phyloP scores from a whole-genome alignment of 2,329 filamentous ascomycete species.

The Fusarium tjaetaba region DNA sequence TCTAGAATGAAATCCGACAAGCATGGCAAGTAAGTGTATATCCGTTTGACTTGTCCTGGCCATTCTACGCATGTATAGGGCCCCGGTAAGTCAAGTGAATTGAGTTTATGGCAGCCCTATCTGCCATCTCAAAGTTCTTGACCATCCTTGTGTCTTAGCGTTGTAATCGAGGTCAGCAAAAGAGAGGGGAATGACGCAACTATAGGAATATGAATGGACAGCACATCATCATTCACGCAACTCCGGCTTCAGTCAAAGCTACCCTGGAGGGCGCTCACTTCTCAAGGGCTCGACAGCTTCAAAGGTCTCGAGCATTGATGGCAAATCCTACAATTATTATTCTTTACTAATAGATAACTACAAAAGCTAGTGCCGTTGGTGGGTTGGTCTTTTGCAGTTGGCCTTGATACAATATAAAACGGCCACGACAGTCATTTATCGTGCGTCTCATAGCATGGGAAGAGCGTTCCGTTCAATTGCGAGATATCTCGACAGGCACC shows the following conservation, averaged over 20 bases:
- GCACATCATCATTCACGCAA: neutral
- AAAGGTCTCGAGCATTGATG: neutral
- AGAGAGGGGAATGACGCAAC: neutral
- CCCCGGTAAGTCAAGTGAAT: too few relatives aligned
- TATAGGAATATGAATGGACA: neutral
- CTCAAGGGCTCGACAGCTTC: neutral
- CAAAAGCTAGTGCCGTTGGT: neutral
- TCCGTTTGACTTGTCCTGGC: neutral
- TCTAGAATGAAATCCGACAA: neutral
- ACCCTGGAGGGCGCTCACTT: neutral
- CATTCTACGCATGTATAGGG: too few relatives aligned
- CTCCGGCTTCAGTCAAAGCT: neutral
- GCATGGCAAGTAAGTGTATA: neutral
- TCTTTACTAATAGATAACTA: too few relatives aligned
- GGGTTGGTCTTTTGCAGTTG: neutral
- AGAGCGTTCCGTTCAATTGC: neutral
- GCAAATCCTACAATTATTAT: neutral
- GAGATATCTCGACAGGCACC: neutral
- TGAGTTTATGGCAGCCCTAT: neutral
- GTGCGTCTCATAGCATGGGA: neutral
- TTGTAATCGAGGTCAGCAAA: too few relatives aligned
- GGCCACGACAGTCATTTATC: too few relatives aligned
- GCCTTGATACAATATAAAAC: neutral
- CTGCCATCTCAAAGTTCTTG: neutral
- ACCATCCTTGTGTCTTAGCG: neutral